phyloP scores from a whole-genome alignment of 768 basidiomycete species.

The Pleurotus tuoliensis region DNA sequence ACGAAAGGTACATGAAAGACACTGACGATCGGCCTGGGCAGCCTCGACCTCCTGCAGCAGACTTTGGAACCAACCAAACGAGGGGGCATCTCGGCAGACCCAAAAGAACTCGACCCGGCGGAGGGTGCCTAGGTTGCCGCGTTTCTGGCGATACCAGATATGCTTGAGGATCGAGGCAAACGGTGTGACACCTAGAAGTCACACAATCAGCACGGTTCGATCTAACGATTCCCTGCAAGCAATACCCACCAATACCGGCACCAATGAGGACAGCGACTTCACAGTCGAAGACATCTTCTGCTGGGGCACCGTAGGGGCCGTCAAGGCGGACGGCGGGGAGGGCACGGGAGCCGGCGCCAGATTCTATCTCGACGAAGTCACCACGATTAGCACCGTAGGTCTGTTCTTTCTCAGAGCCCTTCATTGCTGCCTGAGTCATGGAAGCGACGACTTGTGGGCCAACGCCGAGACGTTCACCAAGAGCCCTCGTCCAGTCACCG shows the following conservation, averaged over 20 bases:
- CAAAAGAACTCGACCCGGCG: constrained; percentile 93
- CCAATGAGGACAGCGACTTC: constrained; percentile 91
- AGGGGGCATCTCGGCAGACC: constrained; percentile 91
- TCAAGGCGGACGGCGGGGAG: constrained; percentile 78
- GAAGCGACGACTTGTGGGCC: constrained; percentile 72
- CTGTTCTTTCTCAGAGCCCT: constrained; percentile 64
- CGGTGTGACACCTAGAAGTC: constrained; percentile 72
- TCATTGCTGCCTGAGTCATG: constrained; percentile 78
- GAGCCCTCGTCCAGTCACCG: constrained; percentile 80
- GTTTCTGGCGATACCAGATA: constrained; percentile 90
- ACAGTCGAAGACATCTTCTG: constrained; percentile 83
- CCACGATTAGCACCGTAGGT: constrained; percentile 50
- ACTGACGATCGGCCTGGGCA: constrained; percentile 83
- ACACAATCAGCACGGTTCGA: constrained; percentile 4
- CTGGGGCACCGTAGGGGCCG: constrained; percentile 90
- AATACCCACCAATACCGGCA: constrained; percentile 78
- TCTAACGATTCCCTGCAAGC: background rate
- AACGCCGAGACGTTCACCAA: constrained; percentile 84
- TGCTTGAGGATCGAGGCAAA: constrained; percentile 95
- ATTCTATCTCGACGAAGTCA: constrained; percentile 78
- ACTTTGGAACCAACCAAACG: constrained; percentile 96
- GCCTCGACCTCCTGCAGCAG: constrained; percentile 85
- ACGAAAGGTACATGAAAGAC: background rate
- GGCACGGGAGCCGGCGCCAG: constrained; percentile 37
- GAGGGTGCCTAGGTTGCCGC: constrained; percentile 71